These are phyloP conservation scores for Fusarium neocosmosporiellum DNA, from an alignment of 2,329 filamentous ascomycete genomes.

Conservation along the genomic window DNA sequence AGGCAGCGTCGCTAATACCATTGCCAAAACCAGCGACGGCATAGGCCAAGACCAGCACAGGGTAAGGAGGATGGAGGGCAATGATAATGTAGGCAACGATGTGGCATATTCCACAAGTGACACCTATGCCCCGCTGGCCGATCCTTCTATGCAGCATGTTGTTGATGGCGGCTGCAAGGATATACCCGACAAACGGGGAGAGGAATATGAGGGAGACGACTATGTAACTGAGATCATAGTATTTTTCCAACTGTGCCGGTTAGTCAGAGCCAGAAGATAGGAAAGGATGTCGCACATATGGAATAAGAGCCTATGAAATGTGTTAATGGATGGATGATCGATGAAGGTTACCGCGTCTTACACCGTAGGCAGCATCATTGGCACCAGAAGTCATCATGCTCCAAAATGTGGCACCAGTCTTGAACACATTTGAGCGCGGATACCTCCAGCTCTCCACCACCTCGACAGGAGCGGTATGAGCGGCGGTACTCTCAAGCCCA, in stretches of 20 bases:
- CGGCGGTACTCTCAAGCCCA: constrained; percentile 15
- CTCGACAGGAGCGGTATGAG: background rate
- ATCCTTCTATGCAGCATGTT: constrained; percentile 54
- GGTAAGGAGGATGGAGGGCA: constrained; percentile 74
- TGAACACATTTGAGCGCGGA: constrained; percentile 54
- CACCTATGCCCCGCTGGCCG: constrained; percentile 65
- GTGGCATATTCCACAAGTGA: constrained; percentile 70
- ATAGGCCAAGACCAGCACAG: constrained; percentile 73
- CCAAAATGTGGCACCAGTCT: constrained; percentile 66
- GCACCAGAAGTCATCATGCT: constrained; percentile 68
- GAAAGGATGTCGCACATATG: constrained; percentile 48
- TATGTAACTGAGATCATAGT: constrained; percentile 71
- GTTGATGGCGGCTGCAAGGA: constrained; percentile 69
- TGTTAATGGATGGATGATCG: background rate
- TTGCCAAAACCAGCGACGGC: constrained; percentile 77
- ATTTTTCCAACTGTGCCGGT: constrained; percentile 47
- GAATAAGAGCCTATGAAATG: constrained; percentile 56
- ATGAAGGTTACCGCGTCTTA: constrained; percentile 47
- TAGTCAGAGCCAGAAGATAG: background rate
- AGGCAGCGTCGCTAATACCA: constrained; percentile 69
- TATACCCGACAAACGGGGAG: constrained; percentile 73
- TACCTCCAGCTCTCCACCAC: constrained; percentile 35
- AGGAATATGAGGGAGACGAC: constrained; percentile 75
- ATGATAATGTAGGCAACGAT: constrained; percentile 73
- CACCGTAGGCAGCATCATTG: constrained; percentile 69